Evolutionary conservation across 306 rosid genomes (phyloP).

Genomic region (Citrullus amarus): DNA sequence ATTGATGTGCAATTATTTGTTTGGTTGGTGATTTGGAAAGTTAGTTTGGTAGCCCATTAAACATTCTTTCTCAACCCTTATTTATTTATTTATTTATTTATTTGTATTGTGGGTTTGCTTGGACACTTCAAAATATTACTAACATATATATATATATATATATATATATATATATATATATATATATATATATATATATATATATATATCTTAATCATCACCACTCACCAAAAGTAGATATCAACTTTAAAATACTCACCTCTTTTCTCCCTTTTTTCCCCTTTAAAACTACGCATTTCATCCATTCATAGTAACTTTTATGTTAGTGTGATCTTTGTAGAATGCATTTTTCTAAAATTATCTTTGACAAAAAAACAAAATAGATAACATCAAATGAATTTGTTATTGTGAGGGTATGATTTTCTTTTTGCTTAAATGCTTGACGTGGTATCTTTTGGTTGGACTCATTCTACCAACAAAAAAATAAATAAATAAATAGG

Average conservation of each 20-base stretch:
- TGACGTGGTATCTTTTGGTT: neutral
- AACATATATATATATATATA: neutral
- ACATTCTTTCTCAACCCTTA: neutral
- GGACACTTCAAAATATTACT: neutral
- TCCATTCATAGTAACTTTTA: neutral
- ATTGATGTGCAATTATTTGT: neutral
- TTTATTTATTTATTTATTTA: too few species aligned
- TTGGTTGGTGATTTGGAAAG: neutral
- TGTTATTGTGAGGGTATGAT: neutral
- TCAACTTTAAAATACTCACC: neutral
- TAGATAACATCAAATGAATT: neutral
- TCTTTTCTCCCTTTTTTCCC: neutral
- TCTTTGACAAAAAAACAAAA: neutral
- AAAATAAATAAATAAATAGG: too few species aligned
- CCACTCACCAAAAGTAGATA: neutral
- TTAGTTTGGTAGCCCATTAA: neutral
- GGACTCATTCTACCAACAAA: neutral
- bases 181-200: too few species aligned
- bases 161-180: neutral
- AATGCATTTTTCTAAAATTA: neutral
- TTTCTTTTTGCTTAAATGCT: neutral
- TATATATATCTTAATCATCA: neutral
- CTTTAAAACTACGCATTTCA: neutral
- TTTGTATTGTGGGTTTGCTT: neutral
- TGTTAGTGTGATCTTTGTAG: neutral